Evolutionary conservation across 441 rosid species (phyloP).

Genomic region (Daphne laureola): DNA sequence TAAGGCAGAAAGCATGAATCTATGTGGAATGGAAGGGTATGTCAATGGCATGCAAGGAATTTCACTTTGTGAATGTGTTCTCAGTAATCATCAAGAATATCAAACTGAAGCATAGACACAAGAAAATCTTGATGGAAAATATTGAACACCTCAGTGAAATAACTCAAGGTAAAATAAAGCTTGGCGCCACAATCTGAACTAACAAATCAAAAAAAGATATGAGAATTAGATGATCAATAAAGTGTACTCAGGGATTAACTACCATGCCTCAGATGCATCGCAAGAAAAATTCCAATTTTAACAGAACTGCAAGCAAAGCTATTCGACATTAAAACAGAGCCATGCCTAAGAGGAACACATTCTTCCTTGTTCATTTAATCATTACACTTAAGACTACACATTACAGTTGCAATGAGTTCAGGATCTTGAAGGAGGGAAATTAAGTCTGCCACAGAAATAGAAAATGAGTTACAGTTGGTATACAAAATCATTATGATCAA

Average conservation of each 20-base stretch:
- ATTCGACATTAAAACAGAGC: constrained; percentile 65
- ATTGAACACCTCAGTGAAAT: constrained; percentile 78
- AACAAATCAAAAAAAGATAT: constrained; percentile 32
- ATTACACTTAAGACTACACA: constrained; percentile 62
- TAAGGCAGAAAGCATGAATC: background rate
- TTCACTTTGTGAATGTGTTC: background rate
- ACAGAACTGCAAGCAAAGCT: constrained; percentile 80
- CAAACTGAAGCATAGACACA: constrained; percentile 3
- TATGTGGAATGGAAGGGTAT: background rate
- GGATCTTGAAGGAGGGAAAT: constrained; percentile 70
- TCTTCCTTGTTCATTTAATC: constrained; percentile 59
- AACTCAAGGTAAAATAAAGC: constrained; percentile 73
- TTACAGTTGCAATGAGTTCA: constrained; percentile 64
- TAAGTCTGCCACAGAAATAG: constrained; percentile 52
- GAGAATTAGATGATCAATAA: constrained; percentile 37
- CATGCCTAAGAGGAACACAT: constrained; percentile 88
- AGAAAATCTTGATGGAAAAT: constrained; percentile 1
- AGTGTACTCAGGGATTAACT: constrained; percentile 29
- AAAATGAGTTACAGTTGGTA: background rate
- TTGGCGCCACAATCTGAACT: constrained; percentile 97
- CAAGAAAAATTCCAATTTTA: constrained; percentile 81
- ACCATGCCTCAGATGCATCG: constrained; percentile 92
- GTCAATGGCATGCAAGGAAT: background rate
- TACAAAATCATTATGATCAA: too few relatives aligned
- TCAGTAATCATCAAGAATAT: background rate